Conservation (phyloP, 2,329 filamentous ascomycete genomes). For the Talaromyces atroroseus region DNA sequence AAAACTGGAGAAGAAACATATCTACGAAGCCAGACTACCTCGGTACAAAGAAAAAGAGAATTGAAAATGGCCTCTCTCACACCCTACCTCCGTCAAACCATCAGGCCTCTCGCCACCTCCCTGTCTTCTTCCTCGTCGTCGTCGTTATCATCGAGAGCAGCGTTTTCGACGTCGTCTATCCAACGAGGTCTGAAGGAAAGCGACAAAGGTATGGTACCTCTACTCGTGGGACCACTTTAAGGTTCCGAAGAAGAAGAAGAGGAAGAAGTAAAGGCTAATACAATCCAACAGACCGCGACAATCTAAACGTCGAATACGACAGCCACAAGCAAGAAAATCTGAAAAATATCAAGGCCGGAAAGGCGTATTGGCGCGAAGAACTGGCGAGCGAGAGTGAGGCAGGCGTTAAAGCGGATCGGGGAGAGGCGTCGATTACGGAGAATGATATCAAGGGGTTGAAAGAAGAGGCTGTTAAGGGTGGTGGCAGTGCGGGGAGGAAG, state of each 20-base stretch:
- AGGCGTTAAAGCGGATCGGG: conserved; percentile 60
- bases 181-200: conserved; percentile 29
- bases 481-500: not conserved
- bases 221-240: too few species aligned
- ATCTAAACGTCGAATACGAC: conserved; percentile 42
- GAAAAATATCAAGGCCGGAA: conserved; percentile 50
- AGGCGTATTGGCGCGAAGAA: conserved; percentile 70
- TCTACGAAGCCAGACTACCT: not conserved
- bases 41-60: not conserved
- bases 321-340: conserved; percentile 58
- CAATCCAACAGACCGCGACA: conserved; percentile 35
- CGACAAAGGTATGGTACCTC: conserved; percentile 27
- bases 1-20: not conserved
- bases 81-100: not conserved
- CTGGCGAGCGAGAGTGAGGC: conserved; percentile 76
- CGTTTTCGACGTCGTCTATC: conserved; percentile 17
- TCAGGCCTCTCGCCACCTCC: not conserved
- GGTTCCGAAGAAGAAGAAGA: too few species aligned
- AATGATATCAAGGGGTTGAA: conserved; percentile 1
- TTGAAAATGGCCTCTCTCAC: conserved; percentile 6
- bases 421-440: conserved; percentile 21
- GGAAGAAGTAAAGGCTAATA: not conserved
- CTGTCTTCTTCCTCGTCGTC: not conserved
- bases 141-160: not conserved
- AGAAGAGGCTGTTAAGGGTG: not conserved